Conservation (phyloP, 1,139 yeast species). For the Lodderomyces parapsilosis region DNA sequence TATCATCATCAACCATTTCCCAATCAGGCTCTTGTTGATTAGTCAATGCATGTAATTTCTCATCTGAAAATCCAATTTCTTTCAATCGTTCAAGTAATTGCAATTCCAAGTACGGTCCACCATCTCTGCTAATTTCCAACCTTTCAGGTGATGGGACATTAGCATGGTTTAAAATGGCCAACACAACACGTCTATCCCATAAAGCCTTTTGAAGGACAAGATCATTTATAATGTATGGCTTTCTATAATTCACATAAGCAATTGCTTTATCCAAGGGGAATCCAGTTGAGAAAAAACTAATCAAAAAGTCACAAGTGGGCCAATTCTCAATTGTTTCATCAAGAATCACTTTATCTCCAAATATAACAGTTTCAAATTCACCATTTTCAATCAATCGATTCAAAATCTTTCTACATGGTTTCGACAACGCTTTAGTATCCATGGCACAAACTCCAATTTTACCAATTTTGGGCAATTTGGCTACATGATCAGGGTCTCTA, state of each 20-base stretch:
- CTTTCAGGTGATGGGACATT: constrained; percentile 87
- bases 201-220: constrained; percentile 85
- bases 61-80: constrained; percentile 37
- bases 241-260: constrained; percentile 80
- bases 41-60: constrained; percentile 59
- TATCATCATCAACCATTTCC: constrained; percentile 89
- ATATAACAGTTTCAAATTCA: constrained; percentile 93
- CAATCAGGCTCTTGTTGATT: constrained; percentile 72
- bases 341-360: constrained; percentile 94
- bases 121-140: constrained; percentile 89
- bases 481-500: constrained; percentile 37
- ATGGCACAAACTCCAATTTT: constrained; percentile 98
- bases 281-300: constrained; percentile 91
- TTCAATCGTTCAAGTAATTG: constrained; percentile 50
- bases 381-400: constrained; percentile 88
- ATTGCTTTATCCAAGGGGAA: constrained; percentile 97
- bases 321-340: constrained; percentile 94
- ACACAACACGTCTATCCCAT: constrained; percentile 94
- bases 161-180: constrained; percentile 76
- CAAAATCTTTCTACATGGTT: constrained; percentile 90
- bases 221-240: constrained; percentile 89
- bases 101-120: constrained; percentile 83
- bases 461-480: constrained; percentile 73
- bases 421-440: constrained; percentile 95
- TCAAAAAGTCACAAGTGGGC: constrained; percentile 97